phyloP scores from a whole-genome alignment of 495 filamentous ascomycete genomes.

The Mycothermus thermophilus region DNA sequence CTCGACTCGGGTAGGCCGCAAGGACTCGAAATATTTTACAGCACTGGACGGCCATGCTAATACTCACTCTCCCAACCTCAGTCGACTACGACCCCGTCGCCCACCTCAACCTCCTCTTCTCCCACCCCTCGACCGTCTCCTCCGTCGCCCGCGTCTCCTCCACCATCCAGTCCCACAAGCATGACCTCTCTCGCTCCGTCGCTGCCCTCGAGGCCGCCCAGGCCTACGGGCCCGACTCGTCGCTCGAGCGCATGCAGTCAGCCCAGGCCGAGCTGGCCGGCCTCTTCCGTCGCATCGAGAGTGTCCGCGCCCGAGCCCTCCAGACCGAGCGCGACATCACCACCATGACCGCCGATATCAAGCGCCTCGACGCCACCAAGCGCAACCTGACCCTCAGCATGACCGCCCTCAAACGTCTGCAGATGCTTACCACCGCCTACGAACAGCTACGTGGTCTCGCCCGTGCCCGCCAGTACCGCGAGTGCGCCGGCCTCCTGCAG shows the following conservation, averaged over 20 bases:
- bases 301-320: slow-evolving; percentile 74
- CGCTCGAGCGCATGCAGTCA: slow-evolving; percentile 74
- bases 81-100: slow-evolving; percentile 89
- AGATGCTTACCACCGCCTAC: slow-evolving; percentile 98
- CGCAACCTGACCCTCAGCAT: slow-evolving; percentile 92
- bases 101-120: slow-evolving; percentile 88
- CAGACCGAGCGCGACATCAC: slow-evolving; percentile 93
- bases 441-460: slow-evolving; percentile 81
- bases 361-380: slow-evolving; percentile 91
- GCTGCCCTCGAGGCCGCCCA: slow-evolving; percentile 62
- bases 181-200: slow-evolving; percentile 77
- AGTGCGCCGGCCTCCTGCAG: slow-evolving; percentile 89
- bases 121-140: slow-evolving; percentile 75
- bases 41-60: too few relatives aligned
- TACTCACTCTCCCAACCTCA: slow-evolving; percentile 29
- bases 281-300: slow-evolving; percentile 92
- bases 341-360: slow-evolving; percentile 98
- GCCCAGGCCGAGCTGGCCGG: slow-evolving; percentile 80
- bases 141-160: slow-evolving; percentile 58
- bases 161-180: slow-evolving; percentile 59
- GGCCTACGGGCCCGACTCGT: slow-evolving; percentile 73
- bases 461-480: slow-evolving; percentile 80
- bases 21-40: too few relatives aligned
- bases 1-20: slow-evolving; percentile 41
- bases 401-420: slow-evolving; percentile 91